Base-by-base conservation (phyloP, 2,329 filamentous ascomycete genomes). In the Arthroderma uncinatum region DNA sequence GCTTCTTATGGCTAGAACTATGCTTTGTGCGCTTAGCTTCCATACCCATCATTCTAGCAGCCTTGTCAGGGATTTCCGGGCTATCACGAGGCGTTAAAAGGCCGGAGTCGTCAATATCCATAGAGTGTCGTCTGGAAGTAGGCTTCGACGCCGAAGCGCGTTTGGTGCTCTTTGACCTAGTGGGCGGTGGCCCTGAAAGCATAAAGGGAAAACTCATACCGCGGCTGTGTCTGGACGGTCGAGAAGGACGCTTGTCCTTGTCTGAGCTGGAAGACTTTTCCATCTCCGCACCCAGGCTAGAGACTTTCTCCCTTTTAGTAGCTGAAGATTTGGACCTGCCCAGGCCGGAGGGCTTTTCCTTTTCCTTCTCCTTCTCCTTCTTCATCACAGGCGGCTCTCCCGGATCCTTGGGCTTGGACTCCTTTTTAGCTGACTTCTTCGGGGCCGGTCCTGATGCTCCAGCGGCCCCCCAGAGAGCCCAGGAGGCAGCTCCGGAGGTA, bases 221-320 rank as follows among this genome's bases (percentile, higher is more conserved):
- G 65, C 82, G 80, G 62, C 75, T 72, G 37, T 81, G 73, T 60
- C 81, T 82, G 6, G 78, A 73, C 9, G 78, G 76, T 3, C 78
- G 71, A 37, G 79, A 78, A 59, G 75, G 73, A 67, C 78, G 80
- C 54, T 81, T 79, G 56, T 80, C 80, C 67, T 84, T 86, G 63
- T 91, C 89, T 19, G 87, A 90, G 10, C 79, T 79, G 19, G 87
- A 91, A 44, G 83, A 87, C 65, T 83, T 87, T 58, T 84, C 82
- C 10, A 60, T 62, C 54, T 75, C 78, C 57, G 76, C 76, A 60
- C 86, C 84, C 1, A 65, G 63, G 52, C 84, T 82, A 56, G 65
- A 72, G 55, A 50, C n/a, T 65, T 79, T 81, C 39, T 87, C 83
- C 34, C 74, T 71, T 44, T 74, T 69, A 48, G 76, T 78, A 60